Evolutionary conservation across 306 rosid genomes (phyloP).

Genomic region (barrel medic (Medicago truncatula)): MtrunA17r5.0-ANR NC_053046.1:34241001-34241500

Average conservation of each 20-base stretch:
- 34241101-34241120: slow-evolving; percentile 58
- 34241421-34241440: slow-evolving; percentile 1
- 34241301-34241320: slow-evolving; percentile 50
- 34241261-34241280: slow-evolving; percentile 14
- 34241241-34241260: slow-evolving; percentile 45
- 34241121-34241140: slow-evolving; percentile 51
- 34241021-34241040: slow-evolving; percentile 54
- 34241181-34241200: slow-evolving; percentile 42
- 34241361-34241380: slow-evolving; percentile 96
- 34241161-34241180: slow-evolving; percentile 38
- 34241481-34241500: slow-evolving; percentile 25
- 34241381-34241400: slow-evolving; percentile 94
- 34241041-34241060: slow-evolving; percentile 47
- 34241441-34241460: slow-evolving; percentile 26
- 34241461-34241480: slow-evolving; percentile 1
- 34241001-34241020: slow-evolving; percentile 62
- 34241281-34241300: slow-evolving; percentile 28
- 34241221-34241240: slow-evolving; percentile 35
- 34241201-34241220: slow-evolving; percentile 24
- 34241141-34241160: slow-evolving; percentile 46
- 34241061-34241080: slow-evolving; percentile 57
- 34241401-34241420: neutral
- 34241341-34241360: slow-evolving; percentile 92
- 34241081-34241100: slow-evolving; percentile 53
- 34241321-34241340: slow-evolving; percentile 99